Evolutionary conservation across 148 eudicot genomes (phyloP).

Genomic region (Linanthus parryae): DNA sequence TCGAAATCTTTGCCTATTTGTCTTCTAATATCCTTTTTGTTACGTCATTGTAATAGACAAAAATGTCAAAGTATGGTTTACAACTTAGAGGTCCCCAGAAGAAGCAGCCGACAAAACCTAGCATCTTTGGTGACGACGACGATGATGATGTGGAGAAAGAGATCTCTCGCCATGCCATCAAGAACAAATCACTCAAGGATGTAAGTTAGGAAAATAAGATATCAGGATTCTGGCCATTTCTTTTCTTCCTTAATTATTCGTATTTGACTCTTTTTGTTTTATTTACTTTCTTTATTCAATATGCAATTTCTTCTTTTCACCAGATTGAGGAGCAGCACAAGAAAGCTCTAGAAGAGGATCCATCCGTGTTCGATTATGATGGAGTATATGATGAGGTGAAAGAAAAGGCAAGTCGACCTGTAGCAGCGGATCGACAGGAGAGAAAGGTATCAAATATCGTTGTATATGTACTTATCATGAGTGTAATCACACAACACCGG

Average conservation of each 20-base stretch:
- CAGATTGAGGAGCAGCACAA: slow-evolving; percentile 91
- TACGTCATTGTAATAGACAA: no score
- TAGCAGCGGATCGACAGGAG: slow-evolving; percentile 57
- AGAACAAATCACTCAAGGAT: slow-evolving; percentile 69
- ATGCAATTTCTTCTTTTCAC: slow-evolving; percentile 1
- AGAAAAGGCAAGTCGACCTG: slow-evolving; percentile 44
- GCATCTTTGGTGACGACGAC: slow-evolving; percentile 50
- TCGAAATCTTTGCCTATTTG: no score
- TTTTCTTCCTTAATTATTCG: no score
- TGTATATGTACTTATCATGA: no score
- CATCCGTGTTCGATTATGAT: slow-evolving; percentile 85
- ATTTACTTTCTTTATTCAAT: not conserved
- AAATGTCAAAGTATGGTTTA: slow-evolving; percentile 63
- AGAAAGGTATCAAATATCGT: slow-evolving; percentile 80
- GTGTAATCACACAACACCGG: no score
- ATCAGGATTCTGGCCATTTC: no score
- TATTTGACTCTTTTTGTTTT: not conserved
- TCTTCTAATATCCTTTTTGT: no score
- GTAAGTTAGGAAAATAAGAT: slow-evolving; percentile 21
- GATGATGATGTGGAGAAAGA: slow-evolving; percentile 72
- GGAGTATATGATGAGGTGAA: slow-evolving; percentile 91
- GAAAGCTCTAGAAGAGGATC: slow-evolving; percentile 91
- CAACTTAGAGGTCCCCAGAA: slow-evolving; percentile 65
- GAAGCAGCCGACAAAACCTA: slow-evolving; percentile 34
- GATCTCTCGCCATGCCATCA: slow-evolving; percentile 78